These are phyloP conservation scores for Corymbia citriodora DNA, from an alignment of 441 rosid genomes.

Conservation along the genomic window DNA sequence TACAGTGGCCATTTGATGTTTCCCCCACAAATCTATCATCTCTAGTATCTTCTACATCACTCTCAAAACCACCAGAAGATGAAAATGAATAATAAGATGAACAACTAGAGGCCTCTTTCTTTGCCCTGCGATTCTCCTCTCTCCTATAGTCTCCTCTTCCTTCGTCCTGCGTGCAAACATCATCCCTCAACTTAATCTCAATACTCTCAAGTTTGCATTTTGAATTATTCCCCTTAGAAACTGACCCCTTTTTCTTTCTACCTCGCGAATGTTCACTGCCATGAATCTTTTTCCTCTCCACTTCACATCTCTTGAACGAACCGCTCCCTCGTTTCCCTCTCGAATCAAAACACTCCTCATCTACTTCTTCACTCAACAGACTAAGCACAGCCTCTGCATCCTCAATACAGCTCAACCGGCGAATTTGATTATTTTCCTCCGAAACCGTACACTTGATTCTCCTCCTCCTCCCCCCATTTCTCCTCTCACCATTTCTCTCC, in stretches of 20 bases:
- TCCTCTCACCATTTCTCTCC: constrained; percentile 16
- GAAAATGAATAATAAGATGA: constrained; percentile 79
- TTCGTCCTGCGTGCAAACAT: constrained; percentile 21
- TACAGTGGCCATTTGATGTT: constrained; percentile 10
- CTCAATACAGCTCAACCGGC: constrained; percentile 26
- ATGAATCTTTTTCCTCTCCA: background rate
- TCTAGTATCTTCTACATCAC: constrained; percentile 43
- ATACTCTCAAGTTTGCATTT: constrained; percentile 22
- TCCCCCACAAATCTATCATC: constrained; percentile 22
- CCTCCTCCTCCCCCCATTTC: constrained; percentile 29
- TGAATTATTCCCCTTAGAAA: constrained; percentile 23
- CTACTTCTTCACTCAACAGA: constrained; percentile 67
- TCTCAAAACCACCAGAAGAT: constrained; percentile 53
- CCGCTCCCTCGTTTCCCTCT: constrained; percentile 21
- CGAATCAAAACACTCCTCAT: constrained; percentile 27
- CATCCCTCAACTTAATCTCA: constrained; percentile 14
- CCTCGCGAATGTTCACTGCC: background rate
- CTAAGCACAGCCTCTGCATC: constrained; percentile 70
- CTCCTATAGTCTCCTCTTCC: constrained; percentile 1
- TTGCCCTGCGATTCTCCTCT: constrained; percentile 22
- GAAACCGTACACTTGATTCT: constrained; percentile 26
- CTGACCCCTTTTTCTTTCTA: constrained; percentile 6
- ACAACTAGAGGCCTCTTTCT: constrained; percentile 50
- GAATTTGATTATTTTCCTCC: constrained; percentile 23
- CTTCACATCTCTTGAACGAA: background rate